Evolutionary conservation across 148 eudicot species (phyloP).

Genomic region (Oxyria digyna): DNA sequence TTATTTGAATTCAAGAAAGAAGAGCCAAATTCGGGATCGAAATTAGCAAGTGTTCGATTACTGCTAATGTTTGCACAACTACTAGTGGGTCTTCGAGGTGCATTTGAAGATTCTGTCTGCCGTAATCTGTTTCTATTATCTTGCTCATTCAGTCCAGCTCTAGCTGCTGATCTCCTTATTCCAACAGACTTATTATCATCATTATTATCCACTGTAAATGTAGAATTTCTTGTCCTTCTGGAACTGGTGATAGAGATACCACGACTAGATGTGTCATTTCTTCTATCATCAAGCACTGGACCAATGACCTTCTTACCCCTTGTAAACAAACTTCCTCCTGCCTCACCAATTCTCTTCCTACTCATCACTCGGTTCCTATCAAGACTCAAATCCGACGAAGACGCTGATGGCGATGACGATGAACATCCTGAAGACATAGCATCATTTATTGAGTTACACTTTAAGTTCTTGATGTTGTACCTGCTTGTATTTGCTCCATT

Average conservation of each 20-base stretch:
- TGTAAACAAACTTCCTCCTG: conserved; percentile 7
- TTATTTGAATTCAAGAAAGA: conserved; percentile 27
- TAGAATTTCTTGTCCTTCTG: conserved; percentile 25
- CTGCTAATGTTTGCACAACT: conserved; percentile 16
- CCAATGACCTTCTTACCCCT: conserved; percentile 1
- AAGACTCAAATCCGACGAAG: conserved; percentile 9
- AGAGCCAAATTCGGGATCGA: conserved; percentile 30
- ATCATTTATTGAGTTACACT: conserved; percentile 26
- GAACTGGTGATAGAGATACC: conserved; percentile 26
- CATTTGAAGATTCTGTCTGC: conserved; percentile 22
- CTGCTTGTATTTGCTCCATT: conserved; percentile 8
- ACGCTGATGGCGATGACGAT: conserved; percentile 17
- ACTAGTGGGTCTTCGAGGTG: conserved; percentile 25
- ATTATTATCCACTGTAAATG: conserved; percentile 16
- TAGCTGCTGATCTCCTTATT: not conserved
- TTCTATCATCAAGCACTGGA: conserved; percentile 20
- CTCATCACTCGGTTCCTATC: conserved; percentile 26
- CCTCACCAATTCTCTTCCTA: conserved; percentile 3
- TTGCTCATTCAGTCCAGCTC: not conserved
- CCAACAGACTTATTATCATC: not conserved
- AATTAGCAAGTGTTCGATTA: conserved; percentile 18
- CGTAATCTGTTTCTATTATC: conserved; percentile 12
- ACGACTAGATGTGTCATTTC: conserved; percentile 13
- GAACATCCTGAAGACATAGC: conserved; percentile 38
- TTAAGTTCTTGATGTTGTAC: not conserved